A percentile compares a stretch with the other conserved stretches of the same genome.
Conservation (phyloP, 495 filamentous ascomycete species). For the Aspergillus bertholletiae region DNA sequence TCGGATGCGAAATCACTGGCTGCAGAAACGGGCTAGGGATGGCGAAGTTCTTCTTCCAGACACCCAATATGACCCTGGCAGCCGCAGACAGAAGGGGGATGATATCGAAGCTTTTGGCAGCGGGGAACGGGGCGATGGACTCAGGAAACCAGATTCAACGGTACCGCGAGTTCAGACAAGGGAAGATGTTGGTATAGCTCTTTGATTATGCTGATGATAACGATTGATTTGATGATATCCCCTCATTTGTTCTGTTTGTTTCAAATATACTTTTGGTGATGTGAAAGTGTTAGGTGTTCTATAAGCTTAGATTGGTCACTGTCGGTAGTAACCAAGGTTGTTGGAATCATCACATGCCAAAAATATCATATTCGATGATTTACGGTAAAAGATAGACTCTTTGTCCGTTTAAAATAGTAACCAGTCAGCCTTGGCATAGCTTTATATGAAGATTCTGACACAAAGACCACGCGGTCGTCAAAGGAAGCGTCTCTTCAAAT, state of each 20-base stretch:
- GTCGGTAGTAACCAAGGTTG: too few species aligned
- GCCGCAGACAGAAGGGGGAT: background rate
- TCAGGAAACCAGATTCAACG: slow-evolving; percentile 1
- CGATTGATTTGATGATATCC: background rate
- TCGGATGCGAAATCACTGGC: slow-evolving; percentile 22
- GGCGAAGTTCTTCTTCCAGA: slow-evolving; percentile 13
- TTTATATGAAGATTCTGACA: too few species aligned
- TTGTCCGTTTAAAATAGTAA: too few species aligned
- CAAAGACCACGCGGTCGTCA: too few species aligned
- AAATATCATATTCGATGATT: too few species aligned
- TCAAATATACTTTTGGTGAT: background rate
- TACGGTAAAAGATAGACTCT: too few species aligned
- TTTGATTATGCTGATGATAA: background rate
- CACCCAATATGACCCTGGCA: background rate
- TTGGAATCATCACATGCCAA: too few species aligned
- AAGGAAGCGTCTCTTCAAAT: too few species aligned
- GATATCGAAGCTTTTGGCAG: background rate
- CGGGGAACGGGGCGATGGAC: background rate
- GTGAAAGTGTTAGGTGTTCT: background rate
- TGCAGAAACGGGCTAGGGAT: slow-evolving; percentile 16
- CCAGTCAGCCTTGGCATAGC: too few species aligned
- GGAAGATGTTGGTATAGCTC: slow-evolving; percentile 3
- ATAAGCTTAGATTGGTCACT: too few species aligned
- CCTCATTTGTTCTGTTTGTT: too few species aligned
- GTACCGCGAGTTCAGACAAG: slow-evolving; percentile 11